A percentile compares a stretch with the other conserved stretches of the same genome.
phyloP scores from a whole-genome alignment of 768 basidiomycete species.

The Ramaria sp. region DNA sequence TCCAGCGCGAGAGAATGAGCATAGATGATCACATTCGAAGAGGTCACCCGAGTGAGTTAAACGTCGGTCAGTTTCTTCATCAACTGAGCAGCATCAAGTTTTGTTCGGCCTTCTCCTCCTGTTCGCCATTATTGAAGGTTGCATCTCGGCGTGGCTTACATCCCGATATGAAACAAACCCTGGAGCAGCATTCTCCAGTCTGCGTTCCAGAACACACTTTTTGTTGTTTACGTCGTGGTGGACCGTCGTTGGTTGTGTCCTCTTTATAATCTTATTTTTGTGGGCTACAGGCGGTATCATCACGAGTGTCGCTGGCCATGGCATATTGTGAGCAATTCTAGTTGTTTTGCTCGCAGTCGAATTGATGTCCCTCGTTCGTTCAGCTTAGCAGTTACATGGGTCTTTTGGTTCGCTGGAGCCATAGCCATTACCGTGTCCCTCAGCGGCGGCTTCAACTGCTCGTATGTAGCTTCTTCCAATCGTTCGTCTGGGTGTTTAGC shows the following conservation, averaged over 20 bases:
- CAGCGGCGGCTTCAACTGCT: conserved; percentile 64
- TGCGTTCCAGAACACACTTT: conserved; percentile 56
- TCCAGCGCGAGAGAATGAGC: conserved; percentile 20
- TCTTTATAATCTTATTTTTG: conserved; percentile 47
- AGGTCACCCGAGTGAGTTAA: conserved; percentile 43
- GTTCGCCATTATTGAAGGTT: conserved; percentile 56
- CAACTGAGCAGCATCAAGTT: conserved; percentile 22
- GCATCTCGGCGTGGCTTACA: conserved; percentile 62
- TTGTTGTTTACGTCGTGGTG: conserved; percentile 62
- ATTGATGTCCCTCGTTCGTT: background rate
- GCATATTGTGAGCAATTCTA: conserved; percentile 41
- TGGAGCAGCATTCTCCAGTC: conserved; percentile 35
- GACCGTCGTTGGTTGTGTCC: conserved; percentile 46
- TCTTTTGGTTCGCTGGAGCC: conserved; percentile 68
- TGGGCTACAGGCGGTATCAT: conserved; percentile 37
- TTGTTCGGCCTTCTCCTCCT: conserved; percentile 45
- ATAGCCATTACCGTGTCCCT: conserved; percentile 56
- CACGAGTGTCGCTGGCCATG: conserved; percentile 54
- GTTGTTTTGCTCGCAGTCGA: background rate
- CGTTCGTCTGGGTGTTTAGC: background rate
- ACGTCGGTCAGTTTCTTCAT: background rate
- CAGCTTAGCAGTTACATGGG: conserved; percentile 62
- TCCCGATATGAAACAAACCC: conserved; percentile 46
- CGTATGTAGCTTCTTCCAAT: conserved; percentile 24
- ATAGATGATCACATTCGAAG: conserved; percentile 32